Conservation (phyloP, 345 rosid species). For the Ceriops decandra region DNA sequence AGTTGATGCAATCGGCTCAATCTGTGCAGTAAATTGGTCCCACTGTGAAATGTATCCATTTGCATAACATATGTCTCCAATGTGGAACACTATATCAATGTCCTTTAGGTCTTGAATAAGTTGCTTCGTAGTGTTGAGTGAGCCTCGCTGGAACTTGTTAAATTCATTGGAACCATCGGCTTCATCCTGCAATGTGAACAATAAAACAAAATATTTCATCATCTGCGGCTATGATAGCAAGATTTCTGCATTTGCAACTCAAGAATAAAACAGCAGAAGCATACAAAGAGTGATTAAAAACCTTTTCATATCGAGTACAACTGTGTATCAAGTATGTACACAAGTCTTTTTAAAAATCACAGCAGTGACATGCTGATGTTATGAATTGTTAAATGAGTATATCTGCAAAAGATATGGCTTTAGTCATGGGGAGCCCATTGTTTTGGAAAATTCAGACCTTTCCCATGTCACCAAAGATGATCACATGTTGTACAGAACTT, state of each 20-base stretch:
- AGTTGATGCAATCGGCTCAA: constrained; percentile 64
- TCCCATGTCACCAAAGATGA: constrained; percentile 86
- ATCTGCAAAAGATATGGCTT: neutral
- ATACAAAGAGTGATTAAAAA: too few species aligned
- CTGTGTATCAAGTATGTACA: neutral
- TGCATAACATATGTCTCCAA: constrained; percentile 68
- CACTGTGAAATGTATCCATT: constrained; percentile 71
- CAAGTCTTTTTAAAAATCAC: neutral
- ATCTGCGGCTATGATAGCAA: constrained; percentile 1
- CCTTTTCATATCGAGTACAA: too few species aligned
- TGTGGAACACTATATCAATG: constrained; percentile 59
- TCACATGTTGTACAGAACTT: constrained; percentile 54
- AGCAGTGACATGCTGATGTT: neutral
- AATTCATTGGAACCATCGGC: constrained; percentile 61
- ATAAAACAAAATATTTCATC: constrained; percentile 4
- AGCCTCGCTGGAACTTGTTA: constrained; percentile 43
- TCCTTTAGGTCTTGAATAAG: constrained; percentile 51
- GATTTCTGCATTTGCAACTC: too few species aligned
- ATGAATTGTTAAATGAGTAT: neutral
- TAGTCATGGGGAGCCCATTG: neutral
- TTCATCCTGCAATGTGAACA: constrained; percentile 42
- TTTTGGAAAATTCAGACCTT: constrained; percentile 41
- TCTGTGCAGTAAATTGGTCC: constrained; percentile 69
- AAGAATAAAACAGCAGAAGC: too few species aligned
- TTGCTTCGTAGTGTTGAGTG: constrained; percentile 63